Evolutionary conservation across 2,329 filamentous ascomycete genomes (phyloP).

Genomic region (Neofusicoccum laricinum): DNA sequence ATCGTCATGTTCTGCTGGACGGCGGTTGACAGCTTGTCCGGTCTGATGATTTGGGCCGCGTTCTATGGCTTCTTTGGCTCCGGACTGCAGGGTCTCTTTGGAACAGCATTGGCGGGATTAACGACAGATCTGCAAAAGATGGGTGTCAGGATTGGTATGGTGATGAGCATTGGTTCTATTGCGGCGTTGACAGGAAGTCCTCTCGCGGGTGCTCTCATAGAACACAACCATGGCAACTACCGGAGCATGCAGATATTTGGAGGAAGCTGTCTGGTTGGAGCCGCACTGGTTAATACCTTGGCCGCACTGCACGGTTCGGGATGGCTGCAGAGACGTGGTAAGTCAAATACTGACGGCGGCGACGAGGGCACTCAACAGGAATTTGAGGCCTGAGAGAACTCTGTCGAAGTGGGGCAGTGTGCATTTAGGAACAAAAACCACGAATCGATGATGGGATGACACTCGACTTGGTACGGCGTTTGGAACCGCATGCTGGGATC

Average conservation of each 20-base stretch:
- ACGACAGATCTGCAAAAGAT: constrained; percentile 48
- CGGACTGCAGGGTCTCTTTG: constrained; percentile 46
- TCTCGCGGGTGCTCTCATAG: constrained; percentile 46
- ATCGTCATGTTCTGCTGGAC: constrained; percentile 46
- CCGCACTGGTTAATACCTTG: neutral
- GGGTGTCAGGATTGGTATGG: constrained; percentile 49
- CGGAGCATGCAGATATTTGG: constrained; percentile 43
- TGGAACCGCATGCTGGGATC: too few relatives aligned
- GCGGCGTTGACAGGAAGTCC: constrained; percentile 46
- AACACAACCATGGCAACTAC: constrained; percentile 40
- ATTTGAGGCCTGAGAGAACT: too few relatives aligned
- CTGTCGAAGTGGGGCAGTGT: too few relatives aligned
- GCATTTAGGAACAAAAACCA: too few relatives aligned
- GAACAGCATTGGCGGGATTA: constrained; percentile 40
- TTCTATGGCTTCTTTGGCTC: constrained; percentile 34
- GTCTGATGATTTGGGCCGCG: neutral
- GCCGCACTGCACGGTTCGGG: neutral
- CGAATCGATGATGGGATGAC: too few relatives aligned
- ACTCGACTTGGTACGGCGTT: too few relatives aligned
- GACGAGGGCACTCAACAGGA: too few relatives aligned
- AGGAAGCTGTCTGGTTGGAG: neutral
- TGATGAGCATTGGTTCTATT: constrained; percentile 44
- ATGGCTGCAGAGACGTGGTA: neutral
- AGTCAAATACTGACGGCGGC: neutral
- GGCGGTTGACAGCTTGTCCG: constrained; percentile 39